Conservation (phyloP, 2,329 filamentous ascomycete species). For the Ophiostoma perfectum region DNA sequence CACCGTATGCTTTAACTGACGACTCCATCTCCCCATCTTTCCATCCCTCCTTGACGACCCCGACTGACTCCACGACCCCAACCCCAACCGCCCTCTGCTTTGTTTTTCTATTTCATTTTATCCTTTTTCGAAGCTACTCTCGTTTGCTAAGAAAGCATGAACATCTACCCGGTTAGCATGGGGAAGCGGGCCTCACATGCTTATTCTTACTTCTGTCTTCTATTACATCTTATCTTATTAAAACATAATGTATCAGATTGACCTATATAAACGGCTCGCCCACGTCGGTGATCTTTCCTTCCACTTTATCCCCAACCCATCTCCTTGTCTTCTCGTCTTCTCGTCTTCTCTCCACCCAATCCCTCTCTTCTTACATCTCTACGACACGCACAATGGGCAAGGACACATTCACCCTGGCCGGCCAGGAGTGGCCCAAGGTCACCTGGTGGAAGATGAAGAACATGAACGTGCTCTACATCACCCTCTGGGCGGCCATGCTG, state of each 20-base stretch:
- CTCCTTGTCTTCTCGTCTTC: not conserved
- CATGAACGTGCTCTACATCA: constrained; percentile 33
- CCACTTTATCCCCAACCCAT: no score
- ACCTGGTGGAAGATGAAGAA: constrained; percentile 28
- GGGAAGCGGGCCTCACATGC: not conserved
- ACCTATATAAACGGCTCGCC: not conserved
- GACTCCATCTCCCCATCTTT: not conserved
- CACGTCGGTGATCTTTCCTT: not conserved
- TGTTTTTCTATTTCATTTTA: constrained; percentile 8
- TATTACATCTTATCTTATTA: no score
- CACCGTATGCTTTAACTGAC: no score
- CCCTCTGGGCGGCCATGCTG: constrained; percentile 33
- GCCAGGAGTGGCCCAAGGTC: constrained; percentile 28
- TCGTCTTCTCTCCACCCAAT: not conserved
- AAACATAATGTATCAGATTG: not conserved
- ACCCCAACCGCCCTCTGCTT: not conserved
- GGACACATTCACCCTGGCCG: constrained; percentile 28
- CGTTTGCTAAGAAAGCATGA: not conserved
- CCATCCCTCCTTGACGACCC: not conserved
- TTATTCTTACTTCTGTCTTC: no score
- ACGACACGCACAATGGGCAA: constrained; percentile 25
- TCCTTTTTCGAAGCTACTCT: constrained; percentile 9
- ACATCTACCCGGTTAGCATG: not conserved
- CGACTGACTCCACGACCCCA: constrained; percentile 1
- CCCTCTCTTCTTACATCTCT: not conserved